Conservation (phyloP, 2,329 filamentous ascomycete genomes). For the Beauveria sp. region DNA sequence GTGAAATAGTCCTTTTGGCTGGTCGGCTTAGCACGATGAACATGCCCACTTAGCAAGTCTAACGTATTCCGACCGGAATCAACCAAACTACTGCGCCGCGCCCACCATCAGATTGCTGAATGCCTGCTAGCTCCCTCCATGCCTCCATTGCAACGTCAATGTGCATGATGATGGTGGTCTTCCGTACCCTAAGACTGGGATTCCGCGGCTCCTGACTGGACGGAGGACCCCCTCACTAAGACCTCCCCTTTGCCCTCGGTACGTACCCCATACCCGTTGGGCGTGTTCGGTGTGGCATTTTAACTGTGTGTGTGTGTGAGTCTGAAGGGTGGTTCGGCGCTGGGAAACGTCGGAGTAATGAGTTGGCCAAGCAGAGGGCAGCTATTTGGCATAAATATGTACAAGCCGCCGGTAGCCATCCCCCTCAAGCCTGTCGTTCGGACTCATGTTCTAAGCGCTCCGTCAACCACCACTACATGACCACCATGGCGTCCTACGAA, state of each 20-base stretch:
- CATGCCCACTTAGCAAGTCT: no score
- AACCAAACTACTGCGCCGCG: background rate
- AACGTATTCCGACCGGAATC: constrained; percentile 7
- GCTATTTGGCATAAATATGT: constrained; percentile 7
- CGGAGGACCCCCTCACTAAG: background rate
- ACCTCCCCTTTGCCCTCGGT: background rate
- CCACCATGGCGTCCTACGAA: constrained; percentile 5
- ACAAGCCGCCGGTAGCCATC: background rate
- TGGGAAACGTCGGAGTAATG: background rate
- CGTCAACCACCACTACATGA: background rate
- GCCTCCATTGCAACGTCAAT: background rate
- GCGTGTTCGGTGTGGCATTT: background rate
- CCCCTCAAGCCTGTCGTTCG: background rate
- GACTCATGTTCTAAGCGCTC: no score
- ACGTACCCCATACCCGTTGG: constrained; percentile 1
- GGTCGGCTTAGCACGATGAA: no score
- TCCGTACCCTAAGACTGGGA: background rate
- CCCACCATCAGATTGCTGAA: background rate
- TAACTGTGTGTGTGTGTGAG: background rate
- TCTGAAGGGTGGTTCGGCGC: background rate
- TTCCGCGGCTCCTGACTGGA: constrained; percentile 2
- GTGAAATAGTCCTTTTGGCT: no score
- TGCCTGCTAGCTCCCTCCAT: background rate
- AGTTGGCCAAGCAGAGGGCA: constrained; percentile 2
- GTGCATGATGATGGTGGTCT: background rate